phyloP scores from a whole-genome alignment of 805 yeast species.

The Wickerhamiella azymoides region DNA sequence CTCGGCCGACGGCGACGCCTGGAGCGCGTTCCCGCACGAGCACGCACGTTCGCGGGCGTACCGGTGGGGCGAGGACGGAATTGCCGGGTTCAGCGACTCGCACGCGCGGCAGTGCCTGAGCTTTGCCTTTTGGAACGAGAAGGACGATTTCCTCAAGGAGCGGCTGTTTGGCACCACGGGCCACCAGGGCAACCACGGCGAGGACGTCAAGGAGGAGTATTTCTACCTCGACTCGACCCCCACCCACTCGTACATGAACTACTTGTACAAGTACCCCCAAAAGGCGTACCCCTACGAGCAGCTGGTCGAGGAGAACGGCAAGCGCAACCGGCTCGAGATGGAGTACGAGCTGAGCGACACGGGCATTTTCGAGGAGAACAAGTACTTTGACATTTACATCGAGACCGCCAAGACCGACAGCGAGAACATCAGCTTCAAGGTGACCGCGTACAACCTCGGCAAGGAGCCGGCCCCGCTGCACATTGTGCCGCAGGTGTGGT shows the following conservation, averaged over 20 bases:
- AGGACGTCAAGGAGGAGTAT: constrained; percentile 58
- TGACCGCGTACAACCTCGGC: constrained; percentile 79
- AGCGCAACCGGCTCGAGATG: constrained; percentile 48
- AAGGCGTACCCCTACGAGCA: constrained; percentile 67
- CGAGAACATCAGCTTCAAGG: constrained; percentile 65
- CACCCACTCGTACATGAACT: constrained; percentile 84
- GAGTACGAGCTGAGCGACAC: constrained; percentile 83
- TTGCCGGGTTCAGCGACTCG: constrained; percentile 78
- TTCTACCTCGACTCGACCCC: constrained; percentile 87
- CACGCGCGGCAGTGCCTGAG: constrained; percentile 63
- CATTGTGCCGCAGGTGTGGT: constrained; percentile 68
- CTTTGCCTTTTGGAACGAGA: constrained; percentile 86
- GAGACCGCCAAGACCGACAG: constrained; percentile 83
- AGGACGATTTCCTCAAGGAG: constrained; percentile 75
- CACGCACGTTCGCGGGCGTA: constrained; percentile 68
- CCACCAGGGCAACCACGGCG: constrained; percentile 92
- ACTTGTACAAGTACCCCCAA: constrained; percentile 86
- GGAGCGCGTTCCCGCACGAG: constrained; percentile 79
- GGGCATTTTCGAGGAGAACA: constrained; percentile 43
- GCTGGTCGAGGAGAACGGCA: constrained; percentile 50
- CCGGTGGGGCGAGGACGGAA: constrained; percentile 94
- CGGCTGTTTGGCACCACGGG: constrained; percentile 80
- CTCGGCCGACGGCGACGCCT: constrained; percentile 74
- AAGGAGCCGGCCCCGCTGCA: constrained; percentile 78
- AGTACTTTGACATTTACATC: constrained; percentile 75